Percentiles rank a stretch among this genome's conserved stretches.
These are phyloP conservation scores for Diaporthe helianthi DNA, from an alignment of 2,329 filamentous ascomycete genomes.

Conservation along the genomic window DNA sequence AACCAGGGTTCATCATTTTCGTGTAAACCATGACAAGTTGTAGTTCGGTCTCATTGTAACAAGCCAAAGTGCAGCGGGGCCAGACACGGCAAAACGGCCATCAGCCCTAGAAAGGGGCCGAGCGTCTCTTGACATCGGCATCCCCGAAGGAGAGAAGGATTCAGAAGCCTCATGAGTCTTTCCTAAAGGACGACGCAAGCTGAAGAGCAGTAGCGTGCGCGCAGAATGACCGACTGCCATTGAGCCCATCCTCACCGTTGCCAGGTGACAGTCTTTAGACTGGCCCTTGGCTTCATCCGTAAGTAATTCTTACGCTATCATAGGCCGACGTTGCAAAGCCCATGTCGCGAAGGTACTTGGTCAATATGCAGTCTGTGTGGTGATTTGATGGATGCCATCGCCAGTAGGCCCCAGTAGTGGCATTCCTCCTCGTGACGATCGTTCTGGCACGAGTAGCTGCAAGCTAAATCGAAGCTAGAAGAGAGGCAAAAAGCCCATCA, in stretches of 20 bases:
- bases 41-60: neutral
- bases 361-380: too few relatives aligned
- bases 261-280: neutral
- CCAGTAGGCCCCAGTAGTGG: too few relatives aligned
- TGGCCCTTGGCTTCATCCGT: neutral
- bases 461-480: neutral
- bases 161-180: neutral
- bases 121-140: neutral
- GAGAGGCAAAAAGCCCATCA: neutral
- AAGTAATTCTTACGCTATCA: neutral
- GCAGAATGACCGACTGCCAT: neutral
- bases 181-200: neutral
- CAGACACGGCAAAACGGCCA: neutral
- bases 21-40: neutral
- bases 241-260: neutral
- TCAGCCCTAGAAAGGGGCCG: conserved; percentile 3
- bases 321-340: neutral
- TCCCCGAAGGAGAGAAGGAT: neutral
- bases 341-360: neutral
- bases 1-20: neutral
- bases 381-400: neutral
- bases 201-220: neutral
- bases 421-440: conserved; percentile 9
- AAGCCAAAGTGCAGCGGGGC: neutral
- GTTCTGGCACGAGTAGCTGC: neutral